Evolutionary conservation across 2,329 filamentous ascomycete species (phyloP).

Genomic region (Beauveria bassiana): DNA sequence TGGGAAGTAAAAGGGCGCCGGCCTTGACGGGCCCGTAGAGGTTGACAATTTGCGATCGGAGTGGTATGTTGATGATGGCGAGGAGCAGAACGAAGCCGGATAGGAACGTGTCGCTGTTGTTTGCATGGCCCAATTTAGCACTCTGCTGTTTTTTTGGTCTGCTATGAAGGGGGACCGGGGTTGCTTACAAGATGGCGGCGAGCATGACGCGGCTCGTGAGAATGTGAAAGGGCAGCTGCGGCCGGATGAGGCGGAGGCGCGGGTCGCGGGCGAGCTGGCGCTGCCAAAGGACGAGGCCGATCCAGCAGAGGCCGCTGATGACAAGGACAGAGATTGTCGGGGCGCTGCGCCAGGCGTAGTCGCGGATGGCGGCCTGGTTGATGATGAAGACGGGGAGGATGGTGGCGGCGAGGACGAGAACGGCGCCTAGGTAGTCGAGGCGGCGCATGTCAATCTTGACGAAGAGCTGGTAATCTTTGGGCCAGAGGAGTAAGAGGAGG

Average conservation of each 20-base stretch:
- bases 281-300: constrained; percentile 16
- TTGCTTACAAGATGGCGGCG: constrained; percentile 12
- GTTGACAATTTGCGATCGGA: constrained; percentile 18
- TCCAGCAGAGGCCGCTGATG: constrained; percentile 15
- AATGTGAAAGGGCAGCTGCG: constrained; percentile 16
- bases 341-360: constrained; percentile 16
- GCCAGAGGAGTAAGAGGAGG: constrained; percentile 8
- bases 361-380: constrained; percentile 16
- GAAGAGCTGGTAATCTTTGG: constrained; percentile 12
- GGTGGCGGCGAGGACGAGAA: constrained; percentile 15
- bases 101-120: constrained; percentile 14
- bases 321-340: constrained; percentile 15
- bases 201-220: constrained; percentile 16
- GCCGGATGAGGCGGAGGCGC: constrained; percentile 13
- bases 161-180: background rate
- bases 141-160: background rate
- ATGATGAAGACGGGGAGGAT: constrained; percentile 19
- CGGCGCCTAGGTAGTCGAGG: constrained; percentile 11
- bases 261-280: constrained; percentile 11
- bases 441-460: background rate
- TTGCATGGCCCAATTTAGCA: background rate
- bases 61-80: constrained; percentile 17
- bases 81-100: constrained; percentile 18
- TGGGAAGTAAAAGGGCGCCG: constrained; percentile 17
- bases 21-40: constrained; percentile 17